Base-by-base conservation (phyloP, 1,284 basidiomycete genomes). In the Fomitopsis schrenkii region DNA sequence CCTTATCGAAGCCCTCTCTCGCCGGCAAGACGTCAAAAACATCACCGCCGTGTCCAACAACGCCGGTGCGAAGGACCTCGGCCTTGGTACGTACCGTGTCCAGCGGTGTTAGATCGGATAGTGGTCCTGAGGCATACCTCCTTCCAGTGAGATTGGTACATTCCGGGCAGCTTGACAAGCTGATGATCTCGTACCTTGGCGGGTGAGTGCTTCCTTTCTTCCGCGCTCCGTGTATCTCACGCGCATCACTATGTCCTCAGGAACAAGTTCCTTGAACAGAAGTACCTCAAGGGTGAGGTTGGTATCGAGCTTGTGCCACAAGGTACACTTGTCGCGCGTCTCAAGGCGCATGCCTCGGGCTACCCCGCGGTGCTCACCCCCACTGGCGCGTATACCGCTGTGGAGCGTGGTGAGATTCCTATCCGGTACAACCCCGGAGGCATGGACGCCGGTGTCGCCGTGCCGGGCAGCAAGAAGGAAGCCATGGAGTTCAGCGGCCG, bases 341-440 rank as follows among this genome's bases (percentile, higher is more conserved):
- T 97, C 66, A 87, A 95, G 48, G 91, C 95, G 6, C 93, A 94
- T 65, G 96, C 92, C 7, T 92, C 93, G 40, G 96, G 96, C 62
- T 96, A 97, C 69, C 96, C 96, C 15, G 95, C 92, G 14, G 93
- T 98, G 80, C 97, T 85, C 77, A 98, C 94, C 7, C 93, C 95
- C 3, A 97, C 95, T 5, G 96, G 95, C 53, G 92, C 91, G 35
- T 84, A 83, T 41, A 95, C 93, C 14, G 86, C 90, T 17, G 85
- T 94, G n/a, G 92, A 95, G 79, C 81, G 80, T 60, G 90, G 89
- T 22, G 75, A 79, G 9, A 94, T 95, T 68, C 91, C 93, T 36
- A 83, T 87, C 67, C 82, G 86, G 41, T 91, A 89, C 72, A 89
- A 90, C 57, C 76, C 81, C 44, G 88, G 90, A 40, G 87, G 89